A percentile compares a stretch with the other conserved stretches of the same genome.
phyloP scores from a whole-genome alignment of 805 yeast genomes.

The Hanseniaspora guilliermondii region DNA sequence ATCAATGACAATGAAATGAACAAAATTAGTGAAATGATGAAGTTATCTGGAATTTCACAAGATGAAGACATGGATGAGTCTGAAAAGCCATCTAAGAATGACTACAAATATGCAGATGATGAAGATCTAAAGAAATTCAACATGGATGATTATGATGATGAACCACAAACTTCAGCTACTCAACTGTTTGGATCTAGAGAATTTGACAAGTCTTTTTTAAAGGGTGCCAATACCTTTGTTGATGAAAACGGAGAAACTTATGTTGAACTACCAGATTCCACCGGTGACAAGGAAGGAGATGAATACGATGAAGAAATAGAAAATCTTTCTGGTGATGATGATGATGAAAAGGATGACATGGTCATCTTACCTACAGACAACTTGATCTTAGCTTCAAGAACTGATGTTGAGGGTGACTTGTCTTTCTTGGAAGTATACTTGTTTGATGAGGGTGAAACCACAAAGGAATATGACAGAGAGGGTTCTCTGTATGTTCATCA shows the following conservation, averaged over 20 bases:
- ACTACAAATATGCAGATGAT: slow-evolving; percentile 31
- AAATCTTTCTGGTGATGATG: slow-evolving; percentile 32
- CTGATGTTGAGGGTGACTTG: slow-evolving; percentile 70
- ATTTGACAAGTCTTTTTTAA: slow-evolving; percentile 28
- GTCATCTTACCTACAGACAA: slow-evolving; percentile 86
- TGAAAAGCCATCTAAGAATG: slow-evolving; percentile 23
- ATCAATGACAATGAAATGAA: slow-evolving; percentile 86
- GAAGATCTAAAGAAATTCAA: slow-evolving; percentile 84
- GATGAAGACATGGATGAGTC: slow-evolving; percentile 22
- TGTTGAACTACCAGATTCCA: slow-evolving; percentile 19
- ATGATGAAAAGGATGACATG: slow-evolving; percentile 70
- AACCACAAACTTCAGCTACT: slow-evolving; percentile 29
- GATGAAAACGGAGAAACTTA: slow-evolving; percentile 26
- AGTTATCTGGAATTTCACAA: slow-evolving; percentile 50
- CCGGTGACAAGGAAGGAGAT: slow-evolving; percentile 31
- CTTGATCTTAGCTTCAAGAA: slow-evolving; percentile 77
- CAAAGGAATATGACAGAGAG: slow-evolving; percentile 61
- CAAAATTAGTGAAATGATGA: slow-evolving; percentile 72
- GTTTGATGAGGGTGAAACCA: slow-evolving; percentile 70
- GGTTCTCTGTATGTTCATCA: slow-evolving; percentile 83
- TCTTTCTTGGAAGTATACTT: slow-evolving; percentile 87
- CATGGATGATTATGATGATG: slow-evolving; percentile 72
- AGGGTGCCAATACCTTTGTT: slow-evolving; percentile 16
- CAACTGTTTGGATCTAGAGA: slow-evolving; percentile 11
- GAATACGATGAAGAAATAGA: slow-evolving; percentile 33